Evolutionary conservation across 495 filamentous ascomycete genomes (phyloP), one percentile per base, ranked within the genome.

Genomic region (Patellaria atrata): DNA sequence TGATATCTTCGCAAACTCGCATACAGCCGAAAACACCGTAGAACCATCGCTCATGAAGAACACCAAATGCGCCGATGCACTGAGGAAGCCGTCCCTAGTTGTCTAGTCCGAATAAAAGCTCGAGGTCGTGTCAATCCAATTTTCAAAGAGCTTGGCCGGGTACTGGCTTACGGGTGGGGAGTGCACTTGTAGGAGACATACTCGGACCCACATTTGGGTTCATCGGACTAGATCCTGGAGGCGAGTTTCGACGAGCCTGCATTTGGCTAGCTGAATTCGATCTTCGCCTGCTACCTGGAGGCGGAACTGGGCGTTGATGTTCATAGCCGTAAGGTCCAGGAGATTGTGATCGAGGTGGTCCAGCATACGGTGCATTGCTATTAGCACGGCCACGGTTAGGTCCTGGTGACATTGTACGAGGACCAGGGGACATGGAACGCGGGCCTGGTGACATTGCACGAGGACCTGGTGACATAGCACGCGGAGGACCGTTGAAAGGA

Each of bases 181-280:
- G 14, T 22, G 32, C 37, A 32, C 24, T 35, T 15, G 21, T 31
- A 13, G 48, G 37, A 5, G 33, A 12, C 12, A 17, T 10, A 27
- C 22, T 45, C 20, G 57, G 45, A n/a, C n/a, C n/a, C n/a, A n/a
- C n/a, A 29, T 62, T 61, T 14, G 65, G 67, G 32, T 67, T 68
- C 64, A 72, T 69, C 3, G 71, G 71, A 53, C 77, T 80, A 5
- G 68, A 65, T 20, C 70, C 69, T 0, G 69, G 64, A 29, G 71
- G 68, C 30, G 56, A 66, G 27, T 58, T 55, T 27, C 70, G 52
- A 45, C 63, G 61, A 14, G 52, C 60, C 21, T 46, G 56, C 15
- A 59, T 43, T 10, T 63, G 51, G 23, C 62, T 62, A 14, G 65
- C 59, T 5, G 66, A 62, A 31, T 65, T 71, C 41, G 64, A 66